Evolutionary conservation across 345 rosid genomes (phyloP).

Genomic region (Cardiospermum halicacabum): DNA sequence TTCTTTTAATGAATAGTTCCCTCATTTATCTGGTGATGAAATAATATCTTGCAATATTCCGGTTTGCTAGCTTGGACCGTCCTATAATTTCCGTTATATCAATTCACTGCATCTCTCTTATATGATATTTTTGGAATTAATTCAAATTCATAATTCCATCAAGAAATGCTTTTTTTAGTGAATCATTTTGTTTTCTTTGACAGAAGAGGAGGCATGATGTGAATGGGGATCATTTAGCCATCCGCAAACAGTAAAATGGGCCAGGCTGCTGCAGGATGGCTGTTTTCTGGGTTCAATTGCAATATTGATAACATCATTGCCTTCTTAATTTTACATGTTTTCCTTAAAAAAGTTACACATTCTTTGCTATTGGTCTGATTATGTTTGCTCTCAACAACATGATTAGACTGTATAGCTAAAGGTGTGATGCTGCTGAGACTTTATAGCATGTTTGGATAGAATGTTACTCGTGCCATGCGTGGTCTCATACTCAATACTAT

Average conservation of each 20-base stretch:
- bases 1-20: not conserved
- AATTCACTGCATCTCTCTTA: too few relatives aligned
- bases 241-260: conserved; percentile 49
- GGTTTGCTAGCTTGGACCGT: not conserved
- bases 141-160: too few relatives aligned
- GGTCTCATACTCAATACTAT: too few relatives aligned
- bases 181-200: conserved; percentile 12
- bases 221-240: conserved; percentile 61
- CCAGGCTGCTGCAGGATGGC: not conserved
- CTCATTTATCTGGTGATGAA: not conserved
- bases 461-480: too few relatives aligned
- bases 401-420: too few relatives aligned
- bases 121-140: too few relatives aligned
- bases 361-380: not conserved
- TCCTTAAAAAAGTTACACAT: not conserved
- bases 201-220: conserved; percentile 92
- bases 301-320: not conserved
- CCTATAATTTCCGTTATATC: too few relatives aligned
- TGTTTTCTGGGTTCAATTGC: not conserved
- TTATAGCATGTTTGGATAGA: too few relatives aligned
- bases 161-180: not conserved
- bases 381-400: not conserved
- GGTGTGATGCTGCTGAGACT: too few relatives aligned
- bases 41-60: not conserved
- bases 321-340: not conserved